A percentile compares a stretch with the other conserved stretches of the same genome.
Evolutionary conservation across 2,329 filamentous ascomycete species (phyloP).

Genomic region (Claviceps spartinae): DNA sequence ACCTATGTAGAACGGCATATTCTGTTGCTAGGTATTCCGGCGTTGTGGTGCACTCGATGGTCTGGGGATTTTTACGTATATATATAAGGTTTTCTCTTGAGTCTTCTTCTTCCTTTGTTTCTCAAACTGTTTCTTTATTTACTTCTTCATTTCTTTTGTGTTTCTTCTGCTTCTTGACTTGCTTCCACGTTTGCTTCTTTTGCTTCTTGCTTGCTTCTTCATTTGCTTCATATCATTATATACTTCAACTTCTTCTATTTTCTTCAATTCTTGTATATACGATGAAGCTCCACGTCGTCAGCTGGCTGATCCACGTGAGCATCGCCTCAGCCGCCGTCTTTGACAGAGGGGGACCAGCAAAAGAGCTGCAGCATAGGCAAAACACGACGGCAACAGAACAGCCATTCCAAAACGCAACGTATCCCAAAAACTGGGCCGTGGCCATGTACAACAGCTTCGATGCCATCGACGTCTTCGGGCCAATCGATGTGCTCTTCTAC

Average conservation of each 20-base stretch:
- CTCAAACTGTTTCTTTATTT: neutral
- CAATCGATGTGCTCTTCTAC: constrained; percentile 29
- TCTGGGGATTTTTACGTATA: too few species aligned
- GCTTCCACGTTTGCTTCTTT: neutral
- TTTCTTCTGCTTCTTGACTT: too few species aligned
- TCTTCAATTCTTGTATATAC: neutral
- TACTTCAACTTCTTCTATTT: neutral
- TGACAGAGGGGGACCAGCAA: neutral
- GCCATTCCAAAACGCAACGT: neutral
- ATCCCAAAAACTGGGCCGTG: constrained; percentile 4
- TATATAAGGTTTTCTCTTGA: too few species aligned
- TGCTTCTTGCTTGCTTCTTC: neutral
- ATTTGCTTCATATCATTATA: neutral
- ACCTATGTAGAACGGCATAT: too few species aligned
- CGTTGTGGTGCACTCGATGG: too few species aligned
- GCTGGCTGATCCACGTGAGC: neutral
- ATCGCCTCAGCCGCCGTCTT: neutral
- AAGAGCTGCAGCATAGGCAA: too few species aligned
- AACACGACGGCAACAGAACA: neutral
- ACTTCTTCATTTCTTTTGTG: neutral
- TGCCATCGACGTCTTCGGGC: constrained; percentile 24
- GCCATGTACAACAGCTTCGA: constrained; percentile 6
- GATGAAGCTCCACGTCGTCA: constrained; percentile 1
- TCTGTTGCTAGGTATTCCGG: too few species aligned
- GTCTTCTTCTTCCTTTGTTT: too few species aligned